Percentiles rank a stretch among this genome's conserved stretches.
phyloP scores from a whole-genome alignment of 176 grass and related monocot species.

The Eragrostis nindensis region DNA sequence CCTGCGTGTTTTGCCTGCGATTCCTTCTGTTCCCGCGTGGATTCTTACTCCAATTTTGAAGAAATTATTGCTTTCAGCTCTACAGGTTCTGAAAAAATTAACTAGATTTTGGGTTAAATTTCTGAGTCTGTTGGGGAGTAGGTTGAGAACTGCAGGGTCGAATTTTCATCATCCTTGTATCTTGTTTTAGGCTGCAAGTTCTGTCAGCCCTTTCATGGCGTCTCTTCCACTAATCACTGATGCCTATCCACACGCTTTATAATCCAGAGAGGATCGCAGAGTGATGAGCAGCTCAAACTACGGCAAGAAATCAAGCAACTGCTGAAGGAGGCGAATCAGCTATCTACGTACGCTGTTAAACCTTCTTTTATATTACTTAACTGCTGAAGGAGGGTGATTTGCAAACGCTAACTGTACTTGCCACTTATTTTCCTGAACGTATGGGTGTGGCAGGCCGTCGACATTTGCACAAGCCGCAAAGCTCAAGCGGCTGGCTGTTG shows the following conservation, averaged over 20 bases:
- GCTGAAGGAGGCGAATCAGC: slow-evolving; percentile 64
- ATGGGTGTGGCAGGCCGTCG: slow-evolving; percentile 64
- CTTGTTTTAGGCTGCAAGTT: neutral
- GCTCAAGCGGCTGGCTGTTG: slow-evolving; percentile 71
- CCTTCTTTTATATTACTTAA: neutral
- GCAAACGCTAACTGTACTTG: neutral
- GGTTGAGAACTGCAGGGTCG: neutral
- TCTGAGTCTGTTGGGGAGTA: neutral
- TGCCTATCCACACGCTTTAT: neutral
- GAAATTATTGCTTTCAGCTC: neutral
- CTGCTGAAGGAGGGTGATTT: neutral
- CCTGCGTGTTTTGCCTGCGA: neutral
- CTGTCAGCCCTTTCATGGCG: neutral
- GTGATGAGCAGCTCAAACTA: slow-evolving; percentile 64
- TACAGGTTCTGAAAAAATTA: neutral
- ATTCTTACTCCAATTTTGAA: neutral
- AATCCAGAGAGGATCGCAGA: slow-evolving; percentile 66
- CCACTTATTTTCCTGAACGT: slow-evolving; percentile 16
- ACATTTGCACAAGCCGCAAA: slow-evolving; percentile 97
- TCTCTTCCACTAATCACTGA: slow-evolving; percentile 17
- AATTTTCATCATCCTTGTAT: neutral
- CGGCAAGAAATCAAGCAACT: slow-evolving; percentile 76
- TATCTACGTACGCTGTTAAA: slow-evolving; percentile 67
- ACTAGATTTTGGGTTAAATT: slow-evolving; percentile 5
- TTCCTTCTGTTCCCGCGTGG: neutral